These are phyloP conservation scores for Brassica carinata DNA, from an alignment of 345 rosid species.

Conservation along the genomic window DNA sequence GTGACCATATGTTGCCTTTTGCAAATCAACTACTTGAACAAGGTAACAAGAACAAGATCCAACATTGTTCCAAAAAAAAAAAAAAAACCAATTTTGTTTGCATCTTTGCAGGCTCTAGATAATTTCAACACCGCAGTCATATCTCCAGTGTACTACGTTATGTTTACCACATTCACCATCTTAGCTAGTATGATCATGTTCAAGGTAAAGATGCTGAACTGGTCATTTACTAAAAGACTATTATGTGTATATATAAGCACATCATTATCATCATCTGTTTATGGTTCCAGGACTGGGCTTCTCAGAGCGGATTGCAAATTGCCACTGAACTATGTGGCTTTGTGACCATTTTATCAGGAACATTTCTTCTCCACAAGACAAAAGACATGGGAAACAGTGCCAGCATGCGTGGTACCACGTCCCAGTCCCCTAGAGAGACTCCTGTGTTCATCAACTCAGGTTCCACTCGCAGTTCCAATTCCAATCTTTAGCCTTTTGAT, in stretches of 20 bases:
- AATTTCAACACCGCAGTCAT: slow-evolving; percentile 85
- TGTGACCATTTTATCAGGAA: slow-evolving; percentile 76
- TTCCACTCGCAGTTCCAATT: slow-evolving; percentile 24
- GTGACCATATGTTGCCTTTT: slow-evolving; percentile 60
- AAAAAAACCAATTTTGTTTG: neutral
- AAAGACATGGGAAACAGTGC: slow-evolving; percentile 72
- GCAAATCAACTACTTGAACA: slow-evolving; percentile 83
- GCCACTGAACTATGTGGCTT: slow-evolving; percentile 82
- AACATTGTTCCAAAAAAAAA: neutral
- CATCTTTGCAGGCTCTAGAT: slow-evolving; percentile 67
- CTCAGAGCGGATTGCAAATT: slow-evolving; percentile 76
- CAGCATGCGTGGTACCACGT: neutral
- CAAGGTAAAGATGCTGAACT: slow-evolving; percentile 53
- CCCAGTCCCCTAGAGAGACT: slow-evolving; percentile 35
- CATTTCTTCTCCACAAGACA: slow-evolving; percentile 91
- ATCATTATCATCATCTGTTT: neutral
- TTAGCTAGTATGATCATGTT: slow-evolving; percentile 95
- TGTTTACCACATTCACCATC: slow-evolving; percentile 85
- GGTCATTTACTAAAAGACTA: neutral
- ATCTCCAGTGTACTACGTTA: slow-evolving; percentile 88
- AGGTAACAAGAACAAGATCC: slow-evolving; percentile 48
- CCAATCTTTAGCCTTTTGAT: slow-evolving; percentile 15
- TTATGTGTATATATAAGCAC: neutral
- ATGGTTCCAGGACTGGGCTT: slow-evolving; percentile 70
- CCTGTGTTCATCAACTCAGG: slow-evolving; percentile 34